These are phyloP conservation scores for Saussurea involucrata DNA, from an alignment of 129 eudicot species.

Conservation along the genomic window DNA sequence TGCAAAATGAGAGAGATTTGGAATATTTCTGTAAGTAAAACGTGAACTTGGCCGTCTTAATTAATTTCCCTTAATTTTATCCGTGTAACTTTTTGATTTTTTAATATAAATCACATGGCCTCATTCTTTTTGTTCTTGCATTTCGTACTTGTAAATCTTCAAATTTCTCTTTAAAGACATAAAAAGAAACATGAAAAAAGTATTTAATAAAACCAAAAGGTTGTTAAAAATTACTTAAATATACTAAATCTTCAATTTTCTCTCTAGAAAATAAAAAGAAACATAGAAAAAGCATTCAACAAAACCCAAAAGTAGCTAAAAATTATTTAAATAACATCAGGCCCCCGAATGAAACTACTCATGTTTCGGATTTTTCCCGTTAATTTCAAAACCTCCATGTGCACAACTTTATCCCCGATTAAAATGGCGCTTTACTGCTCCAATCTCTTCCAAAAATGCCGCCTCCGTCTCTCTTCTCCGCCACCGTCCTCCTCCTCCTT, in stretches of 20 bases:
- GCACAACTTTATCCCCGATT: not conserved
- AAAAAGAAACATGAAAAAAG: not conserved
- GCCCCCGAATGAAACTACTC: constrained; percentile 18
- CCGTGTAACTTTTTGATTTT: not conserved
- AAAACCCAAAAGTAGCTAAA: not conserved
- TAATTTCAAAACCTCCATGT: constrained; percentile 10
- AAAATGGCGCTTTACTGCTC: constrained; percentile 11
- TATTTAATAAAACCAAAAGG: not conserved
- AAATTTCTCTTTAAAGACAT: not conserved
- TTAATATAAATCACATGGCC: constrained; percentile 8
- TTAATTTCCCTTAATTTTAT: too few species aligned
- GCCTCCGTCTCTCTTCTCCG: constrained; percentile 11
- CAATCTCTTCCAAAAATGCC: constrained; percentile 23
- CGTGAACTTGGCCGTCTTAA: too few species aligned
- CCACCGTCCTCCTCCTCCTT: constrained; percentile 11
- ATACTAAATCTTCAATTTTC: not conserved
- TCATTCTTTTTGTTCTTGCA: not conserved
- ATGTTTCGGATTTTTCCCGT: constrained; percentile 26
- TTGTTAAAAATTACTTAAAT: not conserved
- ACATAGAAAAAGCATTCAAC: not conserved
- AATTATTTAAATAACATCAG: not conserved
- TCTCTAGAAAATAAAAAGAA: not conserved
- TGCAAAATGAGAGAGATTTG: too few species aligned
- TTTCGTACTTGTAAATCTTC: not conserved
- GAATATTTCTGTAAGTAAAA: too few species aligned